Evolutionary conservation across 169 alveolate species (phyloP), one percentile per base, ranked within the genome.

Genomic region (Plasmodium fragile): DNA sequence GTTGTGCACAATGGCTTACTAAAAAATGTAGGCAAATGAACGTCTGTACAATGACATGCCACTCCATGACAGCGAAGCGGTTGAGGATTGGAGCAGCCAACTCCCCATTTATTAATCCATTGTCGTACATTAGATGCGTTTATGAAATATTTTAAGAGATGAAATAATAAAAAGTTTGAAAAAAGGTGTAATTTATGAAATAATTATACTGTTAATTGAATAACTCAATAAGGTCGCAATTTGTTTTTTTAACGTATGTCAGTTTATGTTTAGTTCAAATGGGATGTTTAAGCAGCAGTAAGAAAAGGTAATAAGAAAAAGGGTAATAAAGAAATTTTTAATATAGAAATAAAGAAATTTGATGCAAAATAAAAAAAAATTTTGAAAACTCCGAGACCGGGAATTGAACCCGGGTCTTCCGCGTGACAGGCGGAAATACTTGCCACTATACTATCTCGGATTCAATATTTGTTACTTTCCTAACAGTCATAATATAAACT

Each of bases 361-460:
- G n/a, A n/a, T n/a, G n/a, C n/a, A 39, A 30, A 39, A 65, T 10
- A 16, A 16, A 18, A 59, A 59, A 34, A 13, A 53, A 25, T 3
- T 39, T 39, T 4, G 0, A 82, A 25, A 18, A 32, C 97, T 96
- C 97, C 97, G 96, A 95, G 95, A 96, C 97, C 97, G 97, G 97
- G 97, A 96, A 96, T 96, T 96, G 97, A 96, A 96, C 97, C 97
- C 97, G 97, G 97, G 97, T 96, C 97, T 95, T 96, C 97, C 96
- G 97, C 97, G 97, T 96, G 97, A 96, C 97, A 96, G 97, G 97
- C 97, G 96, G 97, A 96, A 96, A 96, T 96, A 96, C 97, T 96
- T 18, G 95, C 97, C 97, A 82, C 97, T 96, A 94, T 96, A 96
- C 97, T 96, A 96, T 96, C 95, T 95, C 97, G 97, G 97, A 96